These are phyloP conservation scores for Spergularia azorica DNA, from an alignment of 179 eudicot species.

Conservation along the genomic window DNA sequence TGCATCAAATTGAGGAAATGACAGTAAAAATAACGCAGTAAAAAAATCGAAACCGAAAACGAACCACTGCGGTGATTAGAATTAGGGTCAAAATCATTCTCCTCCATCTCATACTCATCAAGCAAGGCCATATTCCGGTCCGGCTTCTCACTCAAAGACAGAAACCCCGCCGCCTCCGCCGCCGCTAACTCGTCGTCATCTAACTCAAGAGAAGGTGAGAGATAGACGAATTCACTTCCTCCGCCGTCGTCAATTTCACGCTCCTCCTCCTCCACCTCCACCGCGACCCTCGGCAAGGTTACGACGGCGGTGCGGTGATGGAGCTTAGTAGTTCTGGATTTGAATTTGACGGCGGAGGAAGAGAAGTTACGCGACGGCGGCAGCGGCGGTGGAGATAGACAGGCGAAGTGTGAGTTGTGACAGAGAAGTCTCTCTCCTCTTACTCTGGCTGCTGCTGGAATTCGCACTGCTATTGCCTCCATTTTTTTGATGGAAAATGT, in stretches of 20 bases:
- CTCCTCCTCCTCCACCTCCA: background rate
- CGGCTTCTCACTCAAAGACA: slow-evolving; percentile 79
- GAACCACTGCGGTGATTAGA: slow-evolving; percentile 84
- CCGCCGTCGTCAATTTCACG: slow-evolving; percentile 24
- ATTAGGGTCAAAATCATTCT: slow-evolving; percentile 46
- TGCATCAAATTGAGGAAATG: background rate
- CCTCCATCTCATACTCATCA: slow-evolving; percentile 94
- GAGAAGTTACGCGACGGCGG: background rate
- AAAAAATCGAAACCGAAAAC: background rate
- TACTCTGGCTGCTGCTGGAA: background rate
- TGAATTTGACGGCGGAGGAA: background rate
- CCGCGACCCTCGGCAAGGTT: too few relatives aligned
- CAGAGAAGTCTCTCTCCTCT: background rate
- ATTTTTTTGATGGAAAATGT: slow-evolving; percentile 8
- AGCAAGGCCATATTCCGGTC: slow-evolving; percentile 71
- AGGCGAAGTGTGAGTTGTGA: background rate
- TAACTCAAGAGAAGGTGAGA: slow-evolving; percentile 19
- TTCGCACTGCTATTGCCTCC: slow-evolving; percentile 6
- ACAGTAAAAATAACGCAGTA: background rate
- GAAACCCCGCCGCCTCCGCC: slow-evolving; percentile 30
- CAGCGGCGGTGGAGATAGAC: background rate
- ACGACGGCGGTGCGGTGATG: background rate
- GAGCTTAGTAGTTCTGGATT: background rate
- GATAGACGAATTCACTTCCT: slow-evolving; percentile 9
- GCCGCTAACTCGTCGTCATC: slow-evolving; percentile 35